Base-by-base conservation (phyloP, 768 basidiomycete genomes). In the Mycena crocata region DNA sequence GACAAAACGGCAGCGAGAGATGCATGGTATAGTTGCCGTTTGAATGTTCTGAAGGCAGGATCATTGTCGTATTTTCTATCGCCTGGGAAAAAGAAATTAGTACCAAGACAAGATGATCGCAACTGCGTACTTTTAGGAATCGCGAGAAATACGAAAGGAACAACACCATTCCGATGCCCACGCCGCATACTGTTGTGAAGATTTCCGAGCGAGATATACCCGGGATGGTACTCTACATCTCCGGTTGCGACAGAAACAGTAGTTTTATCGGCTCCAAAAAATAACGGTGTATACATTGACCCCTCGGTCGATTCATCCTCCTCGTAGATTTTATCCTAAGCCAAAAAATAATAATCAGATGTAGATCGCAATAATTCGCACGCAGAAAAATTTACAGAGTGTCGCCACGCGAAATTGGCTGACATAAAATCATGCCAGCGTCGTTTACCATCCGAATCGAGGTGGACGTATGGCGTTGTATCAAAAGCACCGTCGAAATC, bases 401-500 rank as follows among this genome's bases (percentile, higher is more conserved):
- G 82, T 8, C 71, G 57, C 81, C 80, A 85, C 5, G 79, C 79
- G 71, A 75, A 84, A 34, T 81, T 72, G 4, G 79, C 83, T 0
- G 81, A 82, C 79, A 84, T 82, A 21, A 85, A 68, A 70, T 84
- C 72, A 4, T 37, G 42, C 57, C 69, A 82, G 5, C 67, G 73
- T 0, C 77, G 66, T 23, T 75, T 70, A 0, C 74, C 77, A 12
- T 73, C 49, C 0, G 57, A 48, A 19, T 76, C 75, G 37, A 71
- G 68, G 7, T 75, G 73, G 14, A 72, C 64, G 42, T 77, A 75
- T 0, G 81, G 79, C 5, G 71, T 68, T 50, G 69, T 73, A 59
- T 84, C 81, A 13, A 81, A 76, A n/a, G 77, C 68, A 1, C 64
- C 72, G 0, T 70, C 57, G 54, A 81, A 81, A 23, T 81, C 80